Evolutionary conservation across 2,329 filamentous ascomycete genomes (phyloP), one percentile per base, ranked within the genome.

Genomic region (Leptodontidium sp.): DNA sequence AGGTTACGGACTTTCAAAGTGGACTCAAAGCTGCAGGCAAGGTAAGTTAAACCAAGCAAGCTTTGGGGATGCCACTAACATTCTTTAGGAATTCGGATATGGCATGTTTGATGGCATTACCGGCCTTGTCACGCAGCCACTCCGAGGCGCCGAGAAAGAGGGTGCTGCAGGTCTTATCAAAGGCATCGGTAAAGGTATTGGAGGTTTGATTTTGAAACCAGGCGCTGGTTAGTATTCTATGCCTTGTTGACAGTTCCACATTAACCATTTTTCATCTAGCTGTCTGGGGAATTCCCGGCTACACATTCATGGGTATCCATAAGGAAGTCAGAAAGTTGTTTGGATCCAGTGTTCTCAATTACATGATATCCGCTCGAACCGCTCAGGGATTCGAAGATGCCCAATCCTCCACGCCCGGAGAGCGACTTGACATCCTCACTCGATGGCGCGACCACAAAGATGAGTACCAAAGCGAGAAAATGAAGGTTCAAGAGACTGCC

Each of bases 121-220:
- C 0, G 90, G 90, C 0, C 77, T 92, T 0, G 84, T 90, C 14
- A 83, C 82, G 1, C 85, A 90, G 11, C 89, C 90, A 0, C 78
- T 85, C 50, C 82, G 83, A 0, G 88, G 87, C 14, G 88, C 88
- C 2, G 87, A 87, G 76, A 88, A 92, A 72, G 87, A 89, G 71
- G 90, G 90, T 2, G 79, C 82, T 1, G 83, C 83, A 8, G 94
- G 94, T 0, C 84, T 94, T 8, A 76, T 94, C 14, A 95, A 94
- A 78, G 93, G 93, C 0, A 84, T 97, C 55, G 93, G 91, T 0
- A 96, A 93, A 77, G 94, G 93, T 0, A 86, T 97, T 49, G 93
- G 93, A 4, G 94, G 94, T 0, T 78, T 97, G 1, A 84, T 96
- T 1, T 81, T 96, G 24, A 97, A 97, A 77, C 92, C 93, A n/a